These are phyloP conservation scores for Trichomonas vaginalis DNA, from an alignment of 208 protist genomes.

Conservation along the genomic window DNA sequence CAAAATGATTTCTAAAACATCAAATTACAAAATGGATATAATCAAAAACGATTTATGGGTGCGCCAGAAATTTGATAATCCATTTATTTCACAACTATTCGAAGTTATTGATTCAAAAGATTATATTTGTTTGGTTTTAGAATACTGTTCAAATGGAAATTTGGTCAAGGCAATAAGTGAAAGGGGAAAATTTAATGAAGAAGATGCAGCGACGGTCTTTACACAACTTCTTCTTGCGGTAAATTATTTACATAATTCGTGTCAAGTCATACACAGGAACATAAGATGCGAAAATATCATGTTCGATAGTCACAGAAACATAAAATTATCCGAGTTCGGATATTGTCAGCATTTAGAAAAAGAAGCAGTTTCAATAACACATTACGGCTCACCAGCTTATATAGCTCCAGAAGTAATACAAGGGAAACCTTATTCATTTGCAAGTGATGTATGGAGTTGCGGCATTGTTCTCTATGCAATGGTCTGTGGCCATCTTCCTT, in stretches of 20 bases:
- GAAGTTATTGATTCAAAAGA: constrained; percentile 78
- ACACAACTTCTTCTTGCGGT: neutral
- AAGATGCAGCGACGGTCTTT: neutral
- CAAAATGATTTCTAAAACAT: neutral
- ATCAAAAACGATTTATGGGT: constrained; percentile 84
- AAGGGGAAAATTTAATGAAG: constrained; percentile 37
- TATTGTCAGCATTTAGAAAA: constrained; percentile 63
- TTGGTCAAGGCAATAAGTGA: constrained; percentile 78
- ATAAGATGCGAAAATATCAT: constrained; percentile 71
- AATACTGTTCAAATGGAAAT: constrained; percentile 70
- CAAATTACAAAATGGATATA: constrained; percentile 22
- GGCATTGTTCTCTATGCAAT: neutral
- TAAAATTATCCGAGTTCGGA: constrained; percentile 57
- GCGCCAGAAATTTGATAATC: constrained; percentile 72
- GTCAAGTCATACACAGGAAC: constrained; percentile 78
- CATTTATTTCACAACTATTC: constrained; percentile 80
- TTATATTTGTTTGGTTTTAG: constrained; percentile 88
- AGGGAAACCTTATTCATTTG: neutral
- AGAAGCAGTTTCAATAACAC: constrained; percentile 57
- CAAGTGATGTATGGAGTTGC: neutral
- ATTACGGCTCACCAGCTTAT: constrained; percentile 23
- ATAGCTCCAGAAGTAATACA: constrained; percentile 5
- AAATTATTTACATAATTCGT: neutral
- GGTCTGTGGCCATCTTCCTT: neutral
- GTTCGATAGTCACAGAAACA: neutral